A percentile compares a stretch with the other conserved stretches of the same genome.
Conservation (phyloP, 2,329 filamentous ascomycete genomes). For the Lasiodiplodia gonubiensis region DNA sequence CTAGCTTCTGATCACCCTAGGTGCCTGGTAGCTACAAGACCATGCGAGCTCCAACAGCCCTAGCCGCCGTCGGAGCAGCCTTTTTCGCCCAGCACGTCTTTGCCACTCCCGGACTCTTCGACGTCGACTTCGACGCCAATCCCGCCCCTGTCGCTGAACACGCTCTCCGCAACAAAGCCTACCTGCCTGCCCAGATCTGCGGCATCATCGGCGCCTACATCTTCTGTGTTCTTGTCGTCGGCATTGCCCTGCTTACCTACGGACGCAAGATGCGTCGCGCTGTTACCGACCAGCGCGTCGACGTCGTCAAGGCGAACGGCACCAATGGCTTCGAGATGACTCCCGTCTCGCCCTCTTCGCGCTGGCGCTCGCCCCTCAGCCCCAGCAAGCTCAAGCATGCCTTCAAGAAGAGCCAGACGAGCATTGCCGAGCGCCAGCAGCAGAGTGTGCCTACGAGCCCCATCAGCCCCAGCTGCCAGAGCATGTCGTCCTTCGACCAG, state of each 20-base stretch:
- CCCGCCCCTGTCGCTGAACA: slow-evolving; percentile 38
- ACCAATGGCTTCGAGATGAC: slow-evolving; percentile 42
- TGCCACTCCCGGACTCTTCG: slow-evolving; percentile 23
- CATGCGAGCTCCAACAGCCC: slow-evolving; percentile 23
- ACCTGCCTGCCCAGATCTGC: slow-evolving; percentile 81
- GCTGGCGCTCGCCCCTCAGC: slow-evolving; percentile 35
- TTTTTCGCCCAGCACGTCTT: slow-evolving; percentile 4
- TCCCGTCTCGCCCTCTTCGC: slow-evolving; percentile 40
- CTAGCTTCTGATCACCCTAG: not conserved
- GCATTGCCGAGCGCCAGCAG: slow-evolving; percentile 26
- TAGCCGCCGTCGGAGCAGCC: slow-evolving; percentile 18
- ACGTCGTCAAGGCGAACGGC: slow-evolving; percentile 59
- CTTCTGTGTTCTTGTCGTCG: slow-evolving; percentile 74
- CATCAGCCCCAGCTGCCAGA: slow-evolving; percentile 54
- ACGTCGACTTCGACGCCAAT: slow-evolving; percentile 37
- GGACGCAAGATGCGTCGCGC: slow-evolving; percentile 52
- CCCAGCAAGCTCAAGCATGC: slow-evolving; percentile 35
- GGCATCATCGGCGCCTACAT: slow-evolving; percentile 86
- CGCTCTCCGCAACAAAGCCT: slow-evolving; percentile 49
- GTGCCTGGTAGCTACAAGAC: slow-evolving; percentile 18
- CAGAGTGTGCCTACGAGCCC: slow-evolving; percentile 44
- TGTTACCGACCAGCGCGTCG: slow-evolving; percentile 54
- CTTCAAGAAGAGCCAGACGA: slow-evolving; percentile 37
- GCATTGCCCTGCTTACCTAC: slow-evolving; percentile 60
- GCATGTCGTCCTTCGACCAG: slow-evolving; percentile 76